Base-by-base conservation (phyloP, 2,329 filamentous ascomycete species). In the Penicillium sp. region DNA sequence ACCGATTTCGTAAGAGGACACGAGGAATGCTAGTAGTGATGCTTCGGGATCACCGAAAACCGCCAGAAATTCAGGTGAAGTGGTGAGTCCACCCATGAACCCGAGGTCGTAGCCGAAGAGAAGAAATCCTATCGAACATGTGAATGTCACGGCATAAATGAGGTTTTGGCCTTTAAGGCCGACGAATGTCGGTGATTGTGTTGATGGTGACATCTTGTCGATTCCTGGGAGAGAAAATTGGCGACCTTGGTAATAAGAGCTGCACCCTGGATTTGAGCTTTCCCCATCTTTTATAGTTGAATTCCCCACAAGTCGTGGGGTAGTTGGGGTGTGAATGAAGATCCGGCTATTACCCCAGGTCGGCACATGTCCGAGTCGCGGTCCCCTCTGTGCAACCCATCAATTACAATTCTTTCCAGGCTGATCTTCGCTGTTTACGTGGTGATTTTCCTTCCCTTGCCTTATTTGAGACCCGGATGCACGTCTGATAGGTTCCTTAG, bases 101-200 rank as follows among this genome's bases (percentile, higher is more conserved):
- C 78, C 78, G 27, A 79, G 77, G 48, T 75, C 71, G 54, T 74
- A 75, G 22, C 73, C 73, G 57, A 79, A 79, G 6, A 79, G 71
- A 11, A 78, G 67, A 22, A 76, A 76, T 13, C 76, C 76, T 10
- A 77, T 69, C 21, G 74, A 61, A 35, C 64, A 65, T 43, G 55
- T 57, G 46, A 63, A 39, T 14, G 64, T 66, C n/a, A 66, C 60
- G 16, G 58, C 60, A n/a, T 66, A 65, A 9, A 65, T 58, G 54
- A 65, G 60, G 9, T 42, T 51, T 45, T 65, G 54, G 47, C 65
- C 57, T 31, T 57, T 55, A 39, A 66, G 56, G 39, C 57, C 54
- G 10, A 55, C 5, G 48, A 52, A 60, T 13, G 54, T 55, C 14
- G 57, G 57, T 3, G 55, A 57, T 16, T 54, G 29, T 19, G 47